Base-by-base conservation (phyloP, 2,329 filamentous ascomycete species). In the Curvularia hawaiiensis region DNA sequence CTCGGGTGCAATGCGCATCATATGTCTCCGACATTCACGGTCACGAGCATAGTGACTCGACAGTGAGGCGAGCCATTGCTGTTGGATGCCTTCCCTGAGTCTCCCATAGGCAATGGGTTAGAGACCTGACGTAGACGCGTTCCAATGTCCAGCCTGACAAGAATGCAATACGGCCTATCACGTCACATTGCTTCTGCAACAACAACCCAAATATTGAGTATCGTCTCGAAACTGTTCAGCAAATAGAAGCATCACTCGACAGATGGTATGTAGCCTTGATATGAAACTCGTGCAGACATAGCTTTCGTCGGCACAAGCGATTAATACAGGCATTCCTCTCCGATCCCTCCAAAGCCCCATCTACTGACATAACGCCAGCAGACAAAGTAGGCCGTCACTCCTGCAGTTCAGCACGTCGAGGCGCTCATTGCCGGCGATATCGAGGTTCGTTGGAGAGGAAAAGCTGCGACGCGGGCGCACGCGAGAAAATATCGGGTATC, bases 311-410 rank as follows among this genome's bases (percentile, higher is more conserved):
- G 72, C 75, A 78, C 79, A 79, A 73, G 80, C 77, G 80, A 82
- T 82, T 82, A 82, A 82, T 78, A 82, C 80, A 78, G 79, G 79
- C 76, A 59, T 81, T 74, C 71, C 70, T 82, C 79, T 78, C 64
- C 75, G 74, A 79, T 78, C 75, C 62, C 75, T 75, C 72, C 61
- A 66, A 38, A 62, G 68, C 72, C 64, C 65, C 62, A 58, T 66
- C 66, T 68, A 68, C 69, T 73, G 71, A 71, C 77, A 78, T 73
- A 73, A 77, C 73, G 75, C 69, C 75, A 75, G 66, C 68, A 65
- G 66, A 71, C 60, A 68, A 58, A 68, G 31, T 64, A 63, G 59
- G 73, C 62, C 64, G 72, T 74, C 71, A 70, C 67, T 74, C 71
- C 73, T 60, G 55, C 65, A 70, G 66, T 47, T 74, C 72, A 76